phyloP scores from a whole-genome alignment of 768 basidiomycete genomes.

The Nidularia sp. region DNA sequence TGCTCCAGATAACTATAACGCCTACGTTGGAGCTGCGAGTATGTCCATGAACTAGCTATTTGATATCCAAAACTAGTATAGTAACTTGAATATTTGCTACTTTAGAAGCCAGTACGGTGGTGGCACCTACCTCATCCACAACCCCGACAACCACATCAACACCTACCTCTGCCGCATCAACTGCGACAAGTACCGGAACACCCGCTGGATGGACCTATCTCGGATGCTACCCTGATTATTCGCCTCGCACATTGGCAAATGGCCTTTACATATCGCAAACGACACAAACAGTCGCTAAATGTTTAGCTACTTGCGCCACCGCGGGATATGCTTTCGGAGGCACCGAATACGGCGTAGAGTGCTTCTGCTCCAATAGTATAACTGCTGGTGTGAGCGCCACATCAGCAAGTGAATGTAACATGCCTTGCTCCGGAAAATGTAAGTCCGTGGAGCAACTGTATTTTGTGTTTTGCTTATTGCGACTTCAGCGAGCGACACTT shows the following conservation, averaged over 20 bases:
- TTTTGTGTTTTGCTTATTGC: neutral
- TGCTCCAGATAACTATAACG: slow-evolving; percentile 61
- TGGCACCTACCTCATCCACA: slow-evolving; percentile 5
- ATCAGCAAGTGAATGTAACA: slow-evolving; percentile 21
- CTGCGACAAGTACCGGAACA: slow-evolving; percentile 9
- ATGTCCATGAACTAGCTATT: slow-evolving; percentile 5
- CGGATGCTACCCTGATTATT: slow-evolving; percentile 20
- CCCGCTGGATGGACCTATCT: slow-evolving; percentile 16
- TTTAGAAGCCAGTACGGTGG: neutral
- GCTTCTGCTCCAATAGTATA: slow-evolving; percentile 23
- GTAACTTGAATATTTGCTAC: neutral
- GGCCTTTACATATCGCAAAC: slow-evolving; percentile 10
- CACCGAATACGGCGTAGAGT: slow-evolving; percentile 26
- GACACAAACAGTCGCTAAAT: slow-evolving; percentile 21
- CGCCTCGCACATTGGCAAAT: slow-evolving; percentile 14
- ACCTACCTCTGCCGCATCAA: slow-evolving; percentile 6
- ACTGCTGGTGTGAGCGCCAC: slow-evolving; percentile 11
- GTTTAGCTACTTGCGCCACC: slow-evolving; percentile 18
- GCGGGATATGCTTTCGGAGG: slow-evolving; percentile 23
- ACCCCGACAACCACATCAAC: slow-evolving; percentile 7
- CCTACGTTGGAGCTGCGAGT: slow-evolving; percentile 50
- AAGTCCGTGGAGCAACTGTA: slow-evolving; percentile 2
- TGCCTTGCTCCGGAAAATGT: slow-evolving; percentile 26
- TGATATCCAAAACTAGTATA: too few relatives aligned
- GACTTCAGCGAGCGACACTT: slow-evolving; percentile 19